Base-by-base conservation (phyloP, 371 early-diverging fungal species). In the Funneliformis caledonium region DNA sequence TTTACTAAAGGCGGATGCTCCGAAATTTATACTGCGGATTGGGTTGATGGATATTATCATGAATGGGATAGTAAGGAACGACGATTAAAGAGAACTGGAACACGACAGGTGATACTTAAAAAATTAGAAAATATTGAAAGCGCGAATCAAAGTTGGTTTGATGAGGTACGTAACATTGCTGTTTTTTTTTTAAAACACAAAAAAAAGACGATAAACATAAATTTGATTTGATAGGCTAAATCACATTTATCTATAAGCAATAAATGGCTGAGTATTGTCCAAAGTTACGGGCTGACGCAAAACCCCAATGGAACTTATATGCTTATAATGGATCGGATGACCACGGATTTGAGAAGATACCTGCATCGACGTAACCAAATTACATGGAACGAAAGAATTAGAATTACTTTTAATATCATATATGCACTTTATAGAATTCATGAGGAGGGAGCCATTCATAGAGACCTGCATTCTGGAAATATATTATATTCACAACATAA, bases 391-490 rank as follows among this genome's bases (percentile, higher is more conserved):
- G 12, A 42, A 42, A 68, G 42, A n/a, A 42, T 68, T 19, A 42
- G 3, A 2, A 68, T 68, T 43, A 8, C 19, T 42, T 11, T 8
- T 16, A 12, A 68, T 12, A 37, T 68, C 16, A 7, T 19, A 16
- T 19, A 19, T 68, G 19, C 16, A n/a, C 65, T 77, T 2, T 3
- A 26, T 16, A 64, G 47, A 14, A 48, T 77, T 65, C 78, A 77
- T 56, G 9, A 22, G 7, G 45, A 64, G 19, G 31, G 45, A 37
- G 16, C 56, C 0, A 45, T 77, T 19, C 67, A 77, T 47, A 37
- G 48, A 52, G 48, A 77, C n/a, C n/a, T 77, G 14, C 78, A 77
- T 45, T 65, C 31, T 7, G 78, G 78, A 26, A 77, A 77, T 65
- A 45, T 77, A 16, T 59, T 77, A 42, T 50, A 16, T n/a, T 22